A percentile compares a stretch with the other conserved stretches of the same genome.
Evolutionary conservation across 768 basidiomycete species (phyloP).

Genomic region (Polyporus arcularius): DNA sequence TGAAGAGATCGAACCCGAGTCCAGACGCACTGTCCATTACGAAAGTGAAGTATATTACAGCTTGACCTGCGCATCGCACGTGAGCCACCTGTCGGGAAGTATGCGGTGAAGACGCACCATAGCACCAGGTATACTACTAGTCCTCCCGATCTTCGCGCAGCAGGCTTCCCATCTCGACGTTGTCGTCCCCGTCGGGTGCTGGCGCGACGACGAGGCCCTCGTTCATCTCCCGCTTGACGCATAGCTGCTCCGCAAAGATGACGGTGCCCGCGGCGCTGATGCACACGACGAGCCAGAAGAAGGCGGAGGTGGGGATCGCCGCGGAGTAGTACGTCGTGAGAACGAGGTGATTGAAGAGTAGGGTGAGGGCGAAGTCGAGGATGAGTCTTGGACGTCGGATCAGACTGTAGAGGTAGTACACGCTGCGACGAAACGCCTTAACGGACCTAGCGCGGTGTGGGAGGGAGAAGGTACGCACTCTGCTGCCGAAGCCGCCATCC

Average conservation of each 20-base stretch:
- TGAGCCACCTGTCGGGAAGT: no score
- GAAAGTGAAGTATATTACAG: no score
- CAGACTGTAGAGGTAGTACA: conserved; percentile 84
- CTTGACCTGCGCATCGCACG: no score
- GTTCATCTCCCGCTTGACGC: conserved; percentile 86
- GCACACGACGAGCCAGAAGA: conserved; percentile 88
- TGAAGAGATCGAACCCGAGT: no score
- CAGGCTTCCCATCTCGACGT: conserved; percentile 51
- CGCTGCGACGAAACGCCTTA: conserved; percentile 43
- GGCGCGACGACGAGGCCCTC: conserved; percentile 68
- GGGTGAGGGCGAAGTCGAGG: conserved; percentile 91
- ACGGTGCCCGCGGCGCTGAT: conserved; percentile 72
- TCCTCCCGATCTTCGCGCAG: conserved; percentile 44
- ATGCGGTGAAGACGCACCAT: background rate
- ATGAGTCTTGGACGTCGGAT: conserved; percentile 91
- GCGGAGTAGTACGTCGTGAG: conserved; percentile 92
- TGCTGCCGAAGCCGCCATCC: conserved; percentile 78
- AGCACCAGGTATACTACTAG: background rate
- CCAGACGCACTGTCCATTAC: no score
- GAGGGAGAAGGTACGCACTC: conserved; percentile 63
- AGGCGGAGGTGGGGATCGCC: conserved; percentile 81
- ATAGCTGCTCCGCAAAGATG: conserved; percentile 86
- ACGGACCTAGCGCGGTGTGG: background rate
- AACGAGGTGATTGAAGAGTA: conserved; percentile 89
- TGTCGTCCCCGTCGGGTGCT: conserved; percentile 48